Base-by-base conservation (phyloP, 805 yeast genomes). In the Brettanomyces bruxellensis region DNA sequence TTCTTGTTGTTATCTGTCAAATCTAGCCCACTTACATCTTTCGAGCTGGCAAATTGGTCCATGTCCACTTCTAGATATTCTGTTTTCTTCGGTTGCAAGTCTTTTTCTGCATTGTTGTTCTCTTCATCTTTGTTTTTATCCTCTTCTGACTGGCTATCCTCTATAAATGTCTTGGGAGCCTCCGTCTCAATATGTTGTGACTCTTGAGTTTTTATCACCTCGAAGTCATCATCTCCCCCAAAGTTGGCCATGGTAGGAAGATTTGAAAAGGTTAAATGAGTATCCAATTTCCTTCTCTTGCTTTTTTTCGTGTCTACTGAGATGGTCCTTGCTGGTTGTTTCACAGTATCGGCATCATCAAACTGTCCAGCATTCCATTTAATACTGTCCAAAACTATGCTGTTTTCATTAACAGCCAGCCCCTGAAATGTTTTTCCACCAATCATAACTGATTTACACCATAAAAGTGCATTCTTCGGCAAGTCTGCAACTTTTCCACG, bases 211-310 rank as follows among this genome's bases (percentile, higher is more conserved):
- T 32, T 25, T 5, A 45, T 45, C 18, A 45, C 43, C 32, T 38
- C 44, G 39, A 45, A 45, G 24, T 45, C 32, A 25, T 43, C 45
- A 43, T 43, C 45, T 22, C 25, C 41, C 12, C 28, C 38, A 34
- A 39, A 34, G 24, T 45, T 34, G 14, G 18, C 25, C 38, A 45
- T 34, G 6, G 43, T 45, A n/a, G 28, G n/a, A n/a, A 45, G 30
- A 5, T 30, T 18, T 5, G 41, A 24, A 38, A 43, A 18, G 5
- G 36, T 41, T 7, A 5, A 13, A 11, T 25, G 13, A 5, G 38
- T 25, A n/a, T 34, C 3, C 9, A 38, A n/a, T 7, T 13, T 14
- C 12, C 41, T 14, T 25, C 25, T 41, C 32, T 28, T 41, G 14
- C 3, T 13, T 4, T 38, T 11, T 41, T 18, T 41, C 44, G 13